These are phyloP conservation scores for Picea engelmannii DNA, from an alignment of 83 land plant genomes.

Conservation along the genomic window DNA sequence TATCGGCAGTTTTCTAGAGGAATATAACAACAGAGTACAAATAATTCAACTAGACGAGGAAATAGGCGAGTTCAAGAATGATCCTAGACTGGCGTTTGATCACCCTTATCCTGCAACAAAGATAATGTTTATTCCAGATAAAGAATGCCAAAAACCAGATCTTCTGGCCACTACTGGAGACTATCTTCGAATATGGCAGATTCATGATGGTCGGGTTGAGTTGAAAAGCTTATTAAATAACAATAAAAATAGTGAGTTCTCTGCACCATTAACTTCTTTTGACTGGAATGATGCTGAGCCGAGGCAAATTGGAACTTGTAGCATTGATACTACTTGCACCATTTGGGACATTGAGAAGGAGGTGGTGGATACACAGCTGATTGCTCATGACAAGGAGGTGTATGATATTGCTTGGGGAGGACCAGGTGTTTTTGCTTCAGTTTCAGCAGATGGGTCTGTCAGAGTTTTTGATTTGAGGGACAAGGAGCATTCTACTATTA, in stretches of 20 bases:
- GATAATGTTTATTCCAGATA: conserved; percentile 68
- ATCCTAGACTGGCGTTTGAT: conserved; percentile 58
- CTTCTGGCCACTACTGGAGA: conserved; percentile 80
- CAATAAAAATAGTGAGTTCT: conserved; percentile 72
- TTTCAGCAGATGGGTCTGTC: conserved; percentile 88
- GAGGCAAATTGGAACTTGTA: conserved; percentile 66
- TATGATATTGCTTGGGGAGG: conserved; percentile 93
- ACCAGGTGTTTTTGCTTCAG: conserved; percentile 81
- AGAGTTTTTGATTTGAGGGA: conserved; percentile 79
- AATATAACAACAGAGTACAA: conserved; percentile 61
- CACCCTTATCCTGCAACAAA: conserved; percentile 90
- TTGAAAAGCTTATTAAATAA: conserved; percentile 58
- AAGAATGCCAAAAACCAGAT: conserved; percentile 31
- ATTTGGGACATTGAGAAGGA: conserved; percentile 82
- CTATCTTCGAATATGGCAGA: conserved; percentile 70
- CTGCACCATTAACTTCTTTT: conserved; percentile 87
- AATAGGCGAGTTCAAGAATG: conserved; percentile 27
- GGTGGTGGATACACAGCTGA: conserved; percentile 82
- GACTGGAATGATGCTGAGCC: conserved; percentile 85
- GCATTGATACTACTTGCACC: conserved; percentile 86
- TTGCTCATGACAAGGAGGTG: conserved; percentile 95
- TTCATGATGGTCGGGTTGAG: conserved; percentile 34
- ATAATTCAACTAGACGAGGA: conserved; percentile 71
- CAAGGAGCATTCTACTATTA: conserved; percentile 86
- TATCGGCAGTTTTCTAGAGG: conserved; percentile 80